Evolutionary conservation across 768 basidiomycete genomes (phyloP).

Genomic region (Leccinum variicolor): DNA sequence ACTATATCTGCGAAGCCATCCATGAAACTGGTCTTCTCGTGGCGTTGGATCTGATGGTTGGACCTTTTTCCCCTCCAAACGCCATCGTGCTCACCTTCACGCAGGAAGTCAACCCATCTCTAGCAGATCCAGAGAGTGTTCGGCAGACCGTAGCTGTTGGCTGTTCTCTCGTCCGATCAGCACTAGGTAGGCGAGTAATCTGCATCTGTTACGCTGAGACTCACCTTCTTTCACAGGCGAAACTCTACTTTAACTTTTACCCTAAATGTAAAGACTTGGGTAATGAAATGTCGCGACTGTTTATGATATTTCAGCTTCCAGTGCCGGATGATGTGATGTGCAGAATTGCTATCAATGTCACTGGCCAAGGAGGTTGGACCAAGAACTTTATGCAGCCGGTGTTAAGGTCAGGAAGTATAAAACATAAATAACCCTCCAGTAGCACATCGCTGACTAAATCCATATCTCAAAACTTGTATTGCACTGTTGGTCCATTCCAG

Average conservation of each 20-base stretch:
- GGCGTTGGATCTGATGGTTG: slow-evolving; percentile 89
- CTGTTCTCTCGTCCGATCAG: slow-evolving; percentile 79
- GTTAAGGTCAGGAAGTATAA: no score
- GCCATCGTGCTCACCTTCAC: slow-evolving; percentile 9
- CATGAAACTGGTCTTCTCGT: slow-evolving; percentile 92
- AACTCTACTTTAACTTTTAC: slow-evolving; percentile 28
- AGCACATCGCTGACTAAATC: no score
- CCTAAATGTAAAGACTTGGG: slow-evolving; percentile 1
- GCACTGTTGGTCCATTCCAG: neutral
- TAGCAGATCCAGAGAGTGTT: slow-evolving; percentile 71
- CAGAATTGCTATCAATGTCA: neutral
- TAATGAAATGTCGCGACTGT: neutral
- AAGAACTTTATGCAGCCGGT: no score
- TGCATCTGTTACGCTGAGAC: neutral
- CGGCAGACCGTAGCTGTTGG: slow-evolving; percentile 88
- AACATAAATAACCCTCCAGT: no score
- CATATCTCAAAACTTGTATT: neutral
- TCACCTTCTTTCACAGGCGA: slow-evolving; percentile 27
- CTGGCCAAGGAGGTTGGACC: no score
- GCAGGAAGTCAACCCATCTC: slow-evolving; percentile 95
- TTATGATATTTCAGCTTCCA: neutral
- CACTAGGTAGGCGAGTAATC: slow-evolving; percentile 57
- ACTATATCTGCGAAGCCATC: slow-evolving; percentile 93
- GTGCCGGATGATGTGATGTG: neutral
- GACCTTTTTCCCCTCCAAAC: slow-evolving; percentile 17